Base-by-base conservation (phyloP, 1,284 basidiomycete species). In the Trametes pubescens region DNA sequence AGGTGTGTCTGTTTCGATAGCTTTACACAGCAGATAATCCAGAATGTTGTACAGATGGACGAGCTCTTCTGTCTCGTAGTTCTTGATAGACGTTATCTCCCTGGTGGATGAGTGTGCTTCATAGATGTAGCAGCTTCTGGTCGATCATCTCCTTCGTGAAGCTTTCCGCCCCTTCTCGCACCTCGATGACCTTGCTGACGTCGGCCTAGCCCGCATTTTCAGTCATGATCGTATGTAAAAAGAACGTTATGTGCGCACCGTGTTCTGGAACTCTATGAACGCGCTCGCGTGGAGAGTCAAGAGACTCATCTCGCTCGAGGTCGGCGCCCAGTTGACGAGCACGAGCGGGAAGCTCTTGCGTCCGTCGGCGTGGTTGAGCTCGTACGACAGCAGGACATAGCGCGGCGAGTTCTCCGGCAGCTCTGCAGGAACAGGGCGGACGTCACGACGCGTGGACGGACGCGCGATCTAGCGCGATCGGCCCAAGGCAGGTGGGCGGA, bases 351-450 rank as follows among this genome's bases (percentile, higher is more conserved):
- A 95, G 1, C 93, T 95, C 65, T 84, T 89, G 40, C 96, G 84
- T 3, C 96, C 96, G 72, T 98, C 96, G 6, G 75, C 76, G 76
- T 97, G 94, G 49, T 84, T 83, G 24, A 96, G 84, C 72, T 94
- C 91, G 73, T 96, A 93, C 16, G 93, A 94, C 34, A 93, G 80
- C 22, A 98, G 76, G 51, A 98, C 87, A 75, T 95, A 98, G 70
- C 96, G 86, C 11, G 96, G 96, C 6, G 91, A 86, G 76, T 93
- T 93, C 78, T 94, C 94, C 0, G 96, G 96, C 7, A 98, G 83
- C 73, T 97, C 96, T 96, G 46, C 16, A 26, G 21, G 22, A 22
- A 46, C 10, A 18, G 16, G 2, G 18, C 48, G 34, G 38, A 38
- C 22, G 21, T 13, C 21, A 9, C 21, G n/a, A 22, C 24, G 34